Evolutionary conservation across 2,329 filamentous ascomycete species (phyloP).

Genomic region (Clarireedia homoeocarpa): DNA sequence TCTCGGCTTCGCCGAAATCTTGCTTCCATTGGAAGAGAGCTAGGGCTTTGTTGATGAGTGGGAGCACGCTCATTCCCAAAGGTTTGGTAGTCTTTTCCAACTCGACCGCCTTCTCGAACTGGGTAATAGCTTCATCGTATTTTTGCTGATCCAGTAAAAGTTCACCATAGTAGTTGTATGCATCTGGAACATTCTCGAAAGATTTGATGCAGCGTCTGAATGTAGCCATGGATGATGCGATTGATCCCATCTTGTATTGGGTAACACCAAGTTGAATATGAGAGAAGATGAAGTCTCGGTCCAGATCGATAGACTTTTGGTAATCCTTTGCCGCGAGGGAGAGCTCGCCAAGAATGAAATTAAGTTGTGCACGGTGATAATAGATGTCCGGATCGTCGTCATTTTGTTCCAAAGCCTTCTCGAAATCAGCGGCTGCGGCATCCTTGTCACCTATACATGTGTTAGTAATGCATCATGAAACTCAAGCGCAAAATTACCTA

Average conservation of each 20-base stretch:
- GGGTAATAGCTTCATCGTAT: constrained; percentile 89
- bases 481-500: constrained; percentile 48
- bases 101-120: constrained; percentile 97
- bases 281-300: constrained; percentile 95
- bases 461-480: constrained; percentile 25
- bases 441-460: constrained; percentile 60
- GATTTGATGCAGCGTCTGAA: constrained; percentile 98
- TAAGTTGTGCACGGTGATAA: constrained; percentile 96
- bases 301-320: constrained; percentile 96
- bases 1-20: constrained; percentile 89
- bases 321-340: constrained; percentile 94
- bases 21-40: constrained; percentile 98
- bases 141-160: constrained; percentile 94
- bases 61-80: constrained; percentile 93
- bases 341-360: constrained; percentile 95
- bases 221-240: constrained; percentile 96
- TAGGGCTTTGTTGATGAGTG: constrained; percentile 96
- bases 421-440: constrained; percentile 83
- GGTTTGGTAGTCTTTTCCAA: constrained; percentile 95
- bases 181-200: constrained; percentile 91
- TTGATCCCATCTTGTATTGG: constrained; percentile 98
- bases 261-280: constrained; percentile 99
- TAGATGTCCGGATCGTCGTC: constrained; percentile 90
- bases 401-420: constrained; percentile 76
- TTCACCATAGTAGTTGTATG: constrained; percentile 99